Evolutionary conservation across 2,329 filamentous ascomycete genomes (phyloP), one percentile per base, ranked within the genome.

Genomic region (Colletotrichum tropicale): DNA sequence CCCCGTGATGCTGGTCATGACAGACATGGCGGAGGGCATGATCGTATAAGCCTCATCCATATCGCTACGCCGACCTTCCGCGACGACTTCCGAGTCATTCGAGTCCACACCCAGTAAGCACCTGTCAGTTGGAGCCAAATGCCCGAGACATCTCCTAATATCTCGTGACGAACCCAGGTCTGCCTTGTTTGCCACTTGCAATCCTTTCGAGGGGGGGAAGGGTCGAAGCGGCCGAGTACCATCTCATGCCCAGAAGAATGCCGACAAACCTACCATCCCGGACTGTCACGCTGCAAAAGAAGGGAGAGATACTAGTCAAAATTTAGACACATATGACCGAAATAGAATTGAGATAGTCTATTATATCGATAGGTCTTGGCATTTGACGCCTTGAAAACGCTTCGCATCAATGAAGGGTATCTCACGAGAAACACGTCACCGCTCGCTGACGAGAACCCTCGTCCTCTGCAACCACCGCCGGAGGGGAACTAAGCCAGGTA

Each of bases 341-440:
- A 15, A 21, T 36, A 36, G n/a, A 36, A 18, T n/a, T 5, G 30
- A 56, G 65, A 36, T 38, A 16, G 30, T 72, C n/a, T 62, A 71
- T 67, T 67, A 48, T 21, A 48, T n/a, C 26, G 32, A 56, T 67
- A 56, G 43, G n/a, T 9, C 26, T 12, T 66, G 58, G 38, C 66
- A 58, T 26, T 30, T 18, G 48, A 70, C 48, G 61, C 61, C 30
- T 61, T 71, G 16, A 52, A 38, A 66, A 66, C 68, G 62, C 73
- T 72, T 61, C 38, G 32, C 69, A 56, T 67, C 62, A 56, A 56
- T 67, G 52, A 56, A 66, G 69, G 73, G 73, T 75, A 75, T 75
- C 62, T 72, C 43, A 58, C 13, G 36, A 60, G 55, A 75, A 75
- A 66, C 12, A 67, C 64, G 28, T 16, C 55, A 60, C 36, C 9